Evolutionary conservation across 768 basidiomycete genomes (phyloP), one percentile per base, ranked within the genome.

Genomic region (Asterophora lycoperdoides): DNA sequence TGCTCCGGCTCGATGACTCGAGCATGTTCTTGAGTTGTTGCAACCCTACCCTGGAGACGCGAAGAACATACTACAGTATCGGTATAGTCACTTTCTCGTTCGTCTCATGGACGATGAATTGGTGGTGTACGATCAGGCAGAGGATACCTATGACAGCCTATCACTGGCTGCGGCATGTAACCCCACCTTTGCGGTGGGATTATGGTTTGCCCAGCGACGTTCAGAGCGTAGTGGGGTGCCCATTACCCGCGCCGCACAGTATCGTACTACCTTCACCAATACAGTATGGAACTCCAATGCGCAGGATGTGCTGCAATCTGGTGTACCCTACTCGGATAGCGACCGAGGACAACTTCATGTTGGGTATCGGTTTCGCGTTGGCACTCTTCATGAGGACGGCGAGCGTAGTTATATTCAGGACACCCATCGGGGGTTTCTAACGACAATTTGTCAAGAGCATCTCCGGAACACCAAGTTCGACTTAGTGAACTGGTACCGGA

Each of bases 11-110:
- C n/a, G n/a, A n/a, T n/a, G n/a, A n/a, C 3, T 28, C 20, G 3
- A n/a, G 32, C 11, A 51, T 33, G 32, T 32, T 51, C 29, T 51
- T 11, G 49, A 51, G 29, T 8, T 4, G 9, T 9, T 44, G 37
- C 43, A 44, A 14, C 49, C 43, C 6, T 51, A 45, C 18, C 49
- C 49, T 1, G 49, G 49, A 2, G 49, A 45, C 33, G 43, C 43
- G 13, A 3, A 29, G 8, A 51, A 51, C 20, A 15, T 32, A 1
- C 10, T 44, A 3, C 35, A 39, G 14, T 33, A 17, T 10, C 36
- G 20, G 8, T 18, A 7, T 8, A 13, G 17, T 2, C 47, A 19
- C n/a, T 50, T 50, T 26, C 5, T 3, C 1, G 20, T 19, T 17
- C 10, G 13, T 4, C 18, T 7, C 4, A 17, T 5, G 13, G 38